Base-by-base conservation (phyloP, 139 green algal genomes). In the Auxenochlorella pyrenoidosa region DNA sequence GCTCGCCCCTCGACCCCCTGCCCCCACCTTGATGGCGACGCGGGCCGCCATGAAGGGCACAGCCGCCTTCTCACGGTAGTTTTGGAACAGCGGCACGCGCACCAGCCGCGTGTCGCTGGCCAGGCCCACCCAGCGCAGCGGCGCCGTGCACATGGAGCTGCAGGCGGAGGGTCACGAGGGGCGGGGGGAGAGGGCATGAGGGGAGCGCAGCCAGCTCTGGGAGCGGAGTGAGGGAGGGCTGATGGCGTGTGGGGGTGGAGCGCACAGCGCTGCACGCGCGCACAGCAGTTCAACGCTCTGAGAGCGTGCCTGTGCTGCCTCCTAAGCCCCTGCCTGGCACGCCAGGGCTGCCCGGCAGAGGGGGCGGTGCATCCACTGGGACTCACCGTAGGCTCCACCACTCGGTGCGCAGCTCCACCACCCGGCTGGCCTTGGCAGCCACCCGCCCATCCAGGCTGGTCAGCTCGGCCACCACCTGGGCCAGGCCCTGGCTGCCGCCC, bases 381-480 rank as follows among this genome's bases (percentile, higher is more conserved):
- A 30, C 65, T 26, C 80, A 90, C 71, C 79, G 28, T 6, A 88
- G 66, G 54, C 44, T 68, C 54, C 66, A 76, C 24, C 38, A 19
- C 30, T 51, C 43, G 18, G 16, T 41, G 30, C 73, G 87, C 87
- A 94, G 79, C 79, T 86, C 41, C 38, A 89, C 72, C 32, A 90
- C 83, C 8, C 63, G 54, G 88, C 86, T 90, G 54, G 90, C 63
- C 8, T 65, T 44, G n/a, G 34, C 87, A 1, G 75, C 72, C 26
- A 76, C 30, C 36, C 47, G 54, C 8, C 86, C 89, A 40, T 93
- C 83, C 72, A 79, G 30, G 34, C 78, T 89, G 34, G 82, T 59
- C 77, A 94, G 79, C 68, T 89, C 38, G 18, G 79, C 91, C 41
- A 85, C 44, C 24, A 93, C 78, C 85, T 93, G 85, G 4, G 83